phyloP scores from a whole-genome alignment of 2,329 filamentous ascomycete species.

The Penicillium concentricum region DNA sequence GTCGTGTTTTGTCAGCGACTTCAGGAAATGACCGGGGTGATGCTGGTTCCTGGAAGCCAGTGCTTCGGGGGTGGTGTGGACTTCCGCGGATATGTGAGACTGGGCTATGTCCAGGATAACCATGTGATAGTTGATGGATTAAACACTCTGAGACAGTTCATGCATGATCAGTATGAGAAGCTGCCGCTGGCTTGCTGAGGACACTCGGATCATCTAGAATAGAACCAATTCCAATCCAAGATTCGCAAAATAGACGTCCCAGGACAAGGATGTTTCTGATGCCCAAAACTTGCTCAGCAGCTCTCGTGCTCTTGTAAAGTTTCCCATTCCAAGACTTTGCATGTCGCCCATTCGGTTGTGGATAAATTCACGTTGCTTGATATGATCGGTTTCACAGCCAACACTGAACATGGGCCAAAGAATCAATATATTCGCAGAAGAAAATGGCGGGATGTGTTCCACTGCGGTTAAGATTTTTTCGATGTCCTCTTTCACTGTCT shows the following conservation, averaged over 20 bases:
- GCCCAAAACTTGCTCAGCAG: constrained; percentile 24
- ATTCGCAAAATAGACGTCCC: constrained; percentile 23
- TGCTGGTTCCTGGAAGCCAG: constrained; percentile 69
- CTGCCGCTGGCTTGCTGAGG: constrained; percentile 2
- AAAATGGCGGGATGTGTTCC: constrained; percentile 19
- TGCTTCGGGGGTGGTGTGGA: constrained; percentile 67
- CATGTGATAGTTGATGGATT: constrained; percentile 64
- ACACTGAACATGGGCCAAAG: constrained; percentile 35
- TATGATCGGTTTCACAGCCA: constrained; percentile 28
- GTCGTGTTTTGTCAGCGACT: constrained; percentile 66
- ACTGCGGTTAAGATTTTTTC: constrained; percentile 21
- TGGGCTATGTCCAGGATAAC: constrained; percentile 72
- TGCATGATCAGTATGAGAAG: constrained; percentile 54
- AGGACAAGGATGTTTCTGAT: constrained; percentile 15
- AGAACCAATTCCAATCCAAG: constrained; percentile 25
- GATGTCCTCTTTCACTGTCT: constrained; percentile 21
- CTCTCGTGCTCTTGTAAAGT: constrained; percentile 27
- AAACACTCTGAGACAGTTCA: constrained; percentile 51
- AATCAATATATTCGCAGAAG: constrained; percentile 29
- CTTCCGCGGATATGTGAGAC: constrained; percentile 70
- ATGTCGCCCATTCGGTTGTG: constrained; percentile 29
- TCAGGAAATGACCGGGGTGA: constrained; percentile 64
- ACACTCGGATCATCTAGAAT: constrained; percentile 12
- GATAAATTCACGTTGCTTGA: constrained; percentile 17
- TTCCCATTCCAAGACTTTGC: constrained; percentile 29